Conservation (phyloP, 2,329 filamentous ascomycete species). For the Clonostachys chloroleuca region DNA sequence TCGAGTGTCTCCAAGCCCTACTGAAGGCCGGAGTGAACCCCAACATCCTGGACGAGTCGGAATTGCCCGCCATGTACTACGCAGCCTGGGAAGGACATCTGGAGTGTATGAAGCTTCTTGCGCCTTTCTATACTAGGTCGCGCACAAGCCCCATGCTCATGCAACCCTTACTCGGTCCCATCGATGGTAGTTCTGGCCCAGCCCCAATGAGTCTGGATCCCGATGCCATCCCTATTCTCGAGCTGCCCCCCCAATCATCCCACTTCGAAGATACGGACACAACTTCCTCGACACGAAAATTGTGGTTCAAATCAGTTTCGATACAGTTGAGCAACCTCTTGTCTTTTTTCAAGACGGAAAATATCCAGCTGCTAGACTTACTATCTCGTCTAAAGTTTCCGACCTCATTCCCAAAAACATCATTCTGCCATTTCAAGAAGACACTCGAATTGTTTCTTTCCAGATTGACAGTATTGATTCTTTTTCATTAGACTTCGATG, state of each 20-base stretch:
- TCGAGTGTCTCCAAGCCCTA: slow-evolving; percentile 78
- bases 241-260: slow-evolving; percentile 92
- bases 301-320: slow-evolving; percentile 88
- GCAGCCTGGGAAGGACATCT: slow-evolving; percentile 97
- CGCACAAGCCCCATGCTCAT: slow-evolving; percentile 37
- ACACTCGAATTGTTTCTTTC: slow-evolving; percentile 89
- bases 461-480: slow-evolving; percentile 91
- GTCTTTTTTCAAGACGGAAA: slow-evolving; percentile 97
- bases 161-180: slow-evolving; percentile 33
- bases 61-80: slow-evolving; percentile 93
- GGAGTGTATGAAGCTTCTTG: slow-evolving; percentile 87
- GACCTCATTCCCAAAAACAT: slow-evolving; percentile 96
- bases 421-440: slow-evolving; percentile 92
- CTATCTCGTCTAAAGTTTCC: slow-evolving; percentile 93
- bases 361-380: slow-evolving; percentile 89
- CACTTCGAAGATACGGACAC: slow-evolving; percentile 88
- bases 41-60: slow-evolving; percentile 85
- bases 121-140: slow-evolving; percentile 46
- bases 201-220: slow-evolving; percentile 66
- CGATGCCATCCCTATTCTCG: slow-evolving; percentile 88
- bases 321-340: slow-evolving; percentile 69
- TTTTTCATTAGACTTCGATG: slow-evolving; percentile 94
- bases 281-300: slow-evolving; percentile 98
- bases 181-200: slow-evolving; percentile 45
- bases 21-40: slow-evolving; percentile 75